Evolutionary conservation across 2,329 filamentous ascomycete genomes (phyloP), one percentile per base, ranked within the genome.

Genomic region (Aspergillus novofumigatus): DNA sequence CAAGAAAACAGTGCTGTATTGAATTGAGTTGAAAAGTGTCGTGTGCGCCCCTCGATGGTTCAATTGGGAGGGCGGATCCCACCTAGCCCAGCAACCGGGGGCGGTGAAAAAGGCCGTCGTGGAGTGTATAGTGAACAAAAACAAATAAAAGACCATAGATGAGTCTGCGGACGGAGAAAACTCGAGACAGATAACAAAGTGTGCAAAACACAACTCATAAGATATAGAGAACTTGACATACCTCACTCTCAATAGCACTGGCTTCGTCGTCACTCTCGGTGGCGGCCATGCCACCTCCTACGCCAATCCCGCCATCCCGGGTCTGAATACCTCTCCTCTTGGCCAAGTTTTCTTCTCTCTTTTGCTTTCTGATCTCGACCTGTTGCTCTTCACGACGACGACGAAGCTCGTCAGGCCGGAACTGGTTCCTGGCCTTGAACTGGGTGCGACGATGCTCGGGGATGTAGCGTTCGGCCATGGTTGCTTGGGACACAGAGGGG

Each of bases 371-470:
- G 74, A 99, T 99, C 82, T 99, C 94, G 65, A 99, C 94, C 81
- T 97, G 94, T 79, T 97, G 92, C 80, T 99, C 94, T 78, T 99
- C 94, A 75, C 94, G 94, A 75, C 94, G 94, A 72, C 94, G 92
- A 75, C 94, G 91, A 66, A 99, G 88, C 82, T 99, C 94, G 77
- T 99, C 94, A 70, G 93, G 93, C 86, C 97, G 97, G 85, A 99
- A 97, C 72, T 91, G 91, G 80, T 91, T 93, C 86, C 97, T 97
- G 55, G 94, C 94, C 89, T 99, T 99, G 88, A 96, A 99, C 82
- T 96, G 92, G 66, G 91, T 97, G 75, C 94, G 92, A 78, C 94
- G 92, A 83, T 99, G 94, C 83, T 99, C 94, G 77, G 94, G 94
- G 73, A 99, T 99, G 83, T 97, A 99, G 73, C 94, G 91, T 78